Evolutionary conservation across 78 protist species (phyloP), one percentile per base, ranked within the genome.

Genomic region (Dictyostelium intermedium): DNA sequence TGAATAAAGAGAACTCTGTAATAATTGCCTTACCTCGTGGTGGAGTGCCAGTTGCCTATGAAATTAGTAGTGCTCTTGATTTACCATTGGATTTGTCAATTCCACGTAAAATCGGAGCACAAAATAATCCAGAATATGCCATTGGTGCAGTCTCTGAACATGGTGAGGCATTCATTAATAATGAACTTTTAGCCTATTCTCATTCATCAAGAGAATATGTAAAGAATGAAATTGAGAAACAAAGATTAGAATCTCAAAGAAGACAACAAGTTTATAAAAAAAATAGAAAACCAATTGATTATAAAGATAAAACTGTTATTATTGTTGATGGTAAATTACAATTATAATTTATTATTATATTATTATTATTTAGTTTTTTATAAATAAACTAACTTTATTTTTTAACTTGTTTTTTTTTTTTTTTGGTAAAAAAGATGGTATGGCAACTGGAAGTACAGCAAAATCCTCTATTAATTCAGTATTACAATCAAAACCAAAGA

Each of bases 41-140:
- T 61, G 92, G 92, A 16, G 92, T 87, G 14, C 92, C 92, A 14
- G 84, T 78, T 8, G 92, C 92, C 18, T 78, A 41, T 87, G 35
- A 35, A 39, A 53, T 87, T 34, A 34, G 79, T 10, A 61, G 23
- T 5, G 63, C 11, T 14, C n/a, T 87, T 25, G 1, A 10, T 3
- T 27, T 56, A 18, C 80, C 84, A 60, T 70, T 87, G 13, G 92
- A 87, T 77, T 53, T 87, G 13, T 76, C 81, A 3, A 73, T 37
- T 35, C 92, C 92, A 7, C 13, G 92, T 37, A 87, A 87, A 81
- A 87, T 87, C 0, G 92, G 92, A 2, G 84, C 92, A 8, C 92
- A 83, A 30, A 30, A 18, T 45, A 32, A 87, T 43, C 3, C 53
- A 45, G 92, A 87, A 30, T 87, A 77, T 77, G 92, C 92, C 7